phyloP scores from a whole-genome alignment of 139 green algal genomes.

The Chlorella sp. region DNA sequence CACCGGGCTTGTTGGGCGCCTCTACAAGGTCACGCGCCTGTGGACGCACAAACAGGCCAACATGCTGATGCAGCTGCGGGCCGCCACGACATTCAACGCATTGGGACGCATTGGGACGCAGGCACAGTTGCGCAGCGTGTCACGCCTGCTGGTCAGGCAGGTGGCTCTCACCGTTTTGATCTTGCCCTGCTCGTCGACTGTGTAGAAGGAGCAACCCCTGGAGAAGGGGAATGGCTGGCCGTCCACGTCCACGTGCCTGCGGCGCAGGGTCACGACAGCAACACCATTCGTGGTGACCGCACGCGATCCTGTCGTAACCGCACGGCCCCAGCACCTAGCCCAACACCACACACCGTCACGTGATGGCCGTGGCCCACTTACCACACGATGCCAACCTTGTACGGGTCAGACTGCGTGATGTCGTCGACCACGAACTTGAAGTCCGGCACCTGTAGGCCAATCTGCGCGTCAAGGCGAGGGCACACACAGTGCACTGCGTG shows the following conservation, averaged over 20 bases:
- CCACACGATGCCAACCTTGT: constrained; percentile 61
- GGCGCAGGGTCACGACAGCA: too few relatives aligned
- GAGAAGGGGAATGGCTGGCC: constrained; percentile 71
- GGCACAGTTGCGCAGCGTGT: too few relatives aligned
- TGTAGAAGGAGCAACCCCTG: constrained; percentile 68
- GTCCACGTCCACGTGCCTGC: constrained; percentile 72
- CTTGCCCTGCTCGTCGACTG: constrained; percentile 49
- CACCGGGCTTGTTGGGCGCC: constrained; percentile 61
- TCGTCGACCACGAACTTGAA: constrained; percentile 73
- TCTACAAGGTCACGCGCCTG: constrained; percentile 68
- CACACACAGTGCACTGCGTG: too few relatives aligned
- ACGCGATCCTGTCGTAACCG: too few relatives aligned
- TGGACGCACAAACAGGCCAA: not conserved
- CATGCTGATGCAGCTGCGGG: not conserved
- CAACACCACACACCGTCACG: too few relatives aligned
- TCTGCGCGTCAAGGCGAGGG: too few relatives aligned
- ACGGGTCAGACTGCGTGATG: constrained; percentile 46
- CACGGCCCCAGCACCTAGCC: too few relatives aligned
- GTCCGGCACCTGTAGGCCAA: constrained; percentile 47
- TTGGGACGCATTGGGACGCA: too few relatives aligned
- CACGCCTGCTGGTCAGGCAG: too few relatives aligned
- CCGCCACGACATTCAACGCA: too few relatives aligned
- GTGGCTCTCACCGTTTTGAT: constrained; percentile 36
- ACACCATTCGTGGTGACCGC: too few relatives aligned
- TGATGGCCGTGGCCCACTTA: constrained; percentile 14